Percentiles rank a stretch among this genome's conserved stretches.
These are phyloP conservation scores for Pichia sp. DNA, from an alignment of 1,139 yeast genomes.

Conservation along the genomic window DNA sequence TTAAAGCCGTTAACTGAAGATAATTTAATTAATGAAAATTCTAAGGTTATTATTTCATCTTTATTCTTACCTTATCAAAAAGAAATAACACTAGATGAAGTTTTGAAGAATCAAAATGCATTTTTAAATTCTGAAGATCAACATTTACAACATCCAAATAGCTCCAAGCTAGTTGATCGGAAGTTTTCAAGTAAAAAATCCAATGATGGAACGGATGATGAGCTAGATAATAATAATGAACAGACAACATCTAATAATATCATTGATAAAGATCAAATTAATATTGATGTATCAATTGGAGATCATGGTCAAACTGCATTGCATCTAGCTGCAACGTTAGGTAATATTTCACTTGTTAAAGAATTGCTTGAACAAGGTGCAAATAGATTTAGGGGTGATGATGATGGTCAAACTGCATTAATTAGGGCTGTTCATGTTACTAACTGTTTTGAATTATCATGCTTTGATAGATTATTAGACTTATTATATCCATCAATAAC, in stretches of 20 bases:
- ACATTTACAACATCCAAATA: not conserved
- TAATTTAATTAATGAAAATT: constrained; percentile 32
- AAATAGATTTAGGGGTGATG: constrained; percentile 63
- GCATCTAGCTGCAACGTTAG: constrained; percentile 96
- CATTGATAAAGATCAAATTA: constrained; percentile 32
- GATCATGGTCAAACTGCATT: constrained; percentile 89
- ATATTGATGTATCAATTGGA: constrained; percentile 81
- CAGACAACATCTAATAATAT: not conserved
- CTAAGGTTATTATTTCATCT: constrained; percentile 53
- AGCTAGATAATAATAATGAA: no score
- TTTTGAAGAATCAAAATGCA: constrained; percentile 3
- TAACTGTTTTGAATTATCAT: constrained; percentile 70
- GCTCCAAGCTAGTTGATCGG: not conserved
- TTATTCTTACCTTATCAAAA: constrained; percentile 42
- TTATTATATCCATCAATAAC: constrained; percentile 71
- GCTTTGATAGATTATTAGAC: constrained; percentile 70
- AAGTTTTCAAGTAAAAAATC: not conserved
- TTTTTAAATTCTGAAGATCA: constrained; percentile 1
- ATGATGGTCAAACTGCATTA: constrained; percentile 84
- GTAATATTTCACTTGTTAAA: constrained; percentile 64
- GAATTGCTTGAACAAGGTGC: constrained; percentile 69
- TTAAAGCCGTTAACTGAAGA: constrained; percentile 42
- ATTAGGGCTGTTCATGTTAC: constrained; percentile 86
- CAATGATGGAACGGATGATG: not conserved
- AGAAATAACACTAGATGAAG: constrained; percentile 21